Evolutionary conservation across 1,139 yeast species (phyloP).

Genomic region (Pichia sp.): DNA sequence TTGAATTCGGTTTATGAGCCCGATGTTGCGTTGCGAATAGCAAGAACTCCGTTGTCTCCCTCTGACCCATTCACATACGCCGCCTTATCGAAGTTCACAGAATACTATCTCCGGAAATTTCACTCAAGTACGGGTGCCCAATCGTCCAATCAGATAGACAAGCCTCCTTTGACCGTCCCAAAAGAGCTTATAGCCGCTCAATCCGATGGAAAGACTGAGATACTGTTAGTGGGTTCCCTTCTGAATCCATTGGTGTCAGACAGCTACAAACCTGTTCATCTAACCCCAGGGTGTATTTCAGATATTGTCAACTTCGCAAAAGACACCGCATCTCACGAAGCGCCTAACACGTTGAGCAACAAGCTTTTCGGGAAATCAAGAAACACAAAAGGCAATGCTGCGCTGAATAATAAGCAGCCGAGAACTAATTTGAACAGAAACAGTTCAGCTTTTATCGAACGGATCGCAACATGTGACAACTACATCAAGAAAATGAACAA

Average conservation of each 20-base stretch:
- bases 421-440: constrained; percentile 27
- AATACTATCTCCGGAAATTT: constrained; percentile 31
- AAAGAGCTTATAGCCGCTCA: constrained; percentile 38
- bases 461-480: constrained; percentile 28
- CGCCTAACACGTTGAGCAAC: constrained; percentile 7
- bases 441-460: constrained; percentile 30
- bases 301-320: constrained; percentile 6
- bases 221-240: constrained; percentile 52
- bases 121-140: constrained; percentile 33
- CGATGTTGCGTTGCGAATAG: constrained; percentile 30
- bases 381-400: background rate
- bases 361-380: constrained; percentile 15
- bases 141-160: constrained; percentile 28
- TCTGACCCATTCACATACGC: constrained; percentile 35
- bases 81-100: constrained; percentile 34
- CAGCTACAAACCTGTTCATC: constrained; percentile 46
- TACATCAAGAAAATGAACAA: constrained; percentile 25
- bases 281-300: constrained; percentile 51
- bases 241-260: constrained; percentile 52
- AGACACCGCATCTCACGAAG: background rate
- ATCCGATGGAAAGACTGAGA: constrained; percentile 36
- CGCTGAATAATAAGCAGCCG: constrained; percentile 22
- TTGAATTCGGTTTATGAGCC: constrained; percentile 30
- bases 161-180: constrained; percentile 25
- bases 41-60: constrained; percentile 33